Evolutionary conservation across 1,139 yeast species (phyloP).

Genomic region (Geotrichum restrictum): DNA sequence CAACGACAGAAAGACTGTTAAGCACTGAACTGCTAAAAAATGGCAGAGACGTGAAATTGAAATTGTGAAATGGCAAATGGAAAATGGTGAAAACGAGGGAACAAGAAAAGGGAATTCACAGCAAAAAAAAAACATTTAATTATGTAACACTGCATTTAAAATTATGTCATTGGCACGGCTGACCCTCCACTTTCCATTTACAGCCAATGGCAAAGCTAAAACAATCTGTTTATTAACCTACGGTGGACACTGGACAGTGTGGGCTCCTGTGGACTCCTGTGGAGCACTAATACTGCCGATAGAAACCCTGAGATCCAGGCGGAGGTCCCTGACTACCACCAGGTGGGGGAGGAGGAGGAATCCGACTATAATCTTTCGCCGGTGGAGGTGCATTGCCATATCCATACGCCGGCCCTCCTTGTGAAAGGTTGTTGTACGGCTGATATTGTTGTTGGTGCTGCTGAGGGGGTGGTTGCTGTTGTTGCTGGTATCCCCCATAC

Average conservation of each 20-base stretch:
- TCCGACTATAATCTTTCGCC: slow-evolving; percentile 19
- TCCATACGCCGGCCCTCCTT: slow-evolving; percentile 36
- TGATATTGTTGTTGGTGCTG: slow-evolving; percentile 41
- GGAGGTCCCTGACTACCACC: slow-evolving; percentile 14
- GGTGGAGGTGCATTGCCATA: slow-evolving; percentile 44
- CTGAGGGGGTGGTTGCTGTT: slow-evolving; percentile 19
- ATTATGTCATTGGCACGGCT: background rate
- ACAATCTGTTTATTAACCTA: background rate
- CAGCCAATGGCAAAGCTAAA: background rate
- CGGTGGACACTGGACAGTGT: too few species aligned
- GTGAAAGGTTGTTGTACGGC: background rate
- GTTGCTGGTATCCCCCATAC: slow-evolving; percentile 15
- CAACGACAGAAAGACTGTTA: too few species aligned
- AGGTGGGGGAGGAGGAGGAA: slow-evolving; percentile 22
- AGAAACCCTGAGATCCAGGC: slow-evolving; percentile 10
- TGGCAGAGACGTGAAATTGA: too few species aligned
- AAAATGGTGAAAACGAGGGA: too few species aligned
- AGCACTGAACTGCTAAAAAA: too few species aligned
- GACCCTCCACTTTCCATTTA: background rate
- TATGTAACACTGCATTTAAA: too few species aligned
- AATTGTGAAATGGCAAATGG: too few species aligned
- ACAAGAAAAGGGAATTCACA: too few species aligned
- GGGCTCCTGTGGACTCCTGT: too few species aligned
- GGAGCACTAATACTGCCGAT: slow-evolving; percentile 7
- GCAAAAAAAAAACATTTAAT: too few species aligned